Percentiles rank a stretch among this genome's conserved stretches.
Conservation (phyloP, 306 rosid genomes). For the Quercus parvula region DNA sequence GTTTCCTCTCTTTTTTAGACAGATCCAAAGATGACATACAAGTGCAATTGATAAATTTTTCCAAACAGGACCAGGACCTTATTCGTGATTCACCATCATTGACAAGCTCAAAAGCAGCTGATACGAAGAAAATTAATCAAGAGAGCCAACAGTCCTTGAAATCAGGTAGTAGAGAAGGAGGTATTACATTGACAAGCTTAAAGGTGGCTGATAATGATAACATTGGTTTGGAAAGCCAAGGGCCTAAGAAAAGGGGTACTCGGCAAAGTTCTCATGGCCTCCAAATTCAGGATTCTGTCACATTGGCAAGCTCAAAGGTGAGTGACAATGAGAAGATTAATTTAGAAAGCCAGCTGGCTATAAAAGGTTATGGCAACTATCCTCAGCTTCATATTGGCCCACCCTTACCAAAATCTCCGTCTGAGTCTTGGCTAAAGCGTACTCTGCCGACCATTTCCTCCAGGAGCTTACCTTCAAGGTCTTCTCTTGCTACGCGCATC, state of each 20-base stretch:
- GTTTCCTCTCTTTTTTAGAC: constrained; percentile 22
- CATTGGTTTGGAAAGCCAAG: constrained; percentile 33
- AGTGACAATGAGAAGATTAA: constrained; percentile 11
- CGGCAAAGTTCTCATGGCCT: constrained; percentile 11
- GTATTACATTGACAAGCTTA: constrained; percentile 15
- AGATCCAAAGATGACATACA: constrained; percentile 25
- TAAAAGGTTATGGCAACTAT: constrained; percentile 11
- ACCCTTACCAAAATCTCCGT: constrained; percentile 81
- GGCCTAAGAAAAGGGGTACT: constrained; percentile 12
- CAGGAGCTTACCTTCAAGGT: constrained; percentile 32
- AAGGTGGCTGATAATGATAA: constrained; percentile 22
- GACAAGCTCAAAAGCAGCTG: constrained; percentile 18
- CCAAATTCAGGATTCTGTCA: constrained; percentile 14
- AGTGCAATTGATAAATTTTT: constrained; percentile 23
- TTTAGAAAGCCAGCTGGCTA: constrained; percentile 13
- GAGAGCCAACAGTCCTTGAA: constrained; percentile 30
- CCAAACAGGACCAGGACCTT: constrained; percentile 18
- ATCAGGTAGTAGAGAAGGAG: constrained; percentile 26
- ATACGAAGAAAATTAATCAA: not conserved
- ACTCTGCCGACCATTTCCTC: constrained; percentile 62
- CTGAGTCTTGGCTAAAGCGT: constrained; percentile 91
- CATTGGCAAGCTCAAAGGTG: constrained; percentile 26
- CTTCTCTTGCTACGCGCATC: constrained; percentile 33
- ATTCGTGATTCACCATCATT: constrained; percentile 17
- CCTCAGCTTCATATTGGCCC: constrained; percentile 44